Evolutionary conservation across 495 filamentous ascomycete species (phyloP), one percentile per base, ranked within the genome.

Genomic region (Penicillium mononematosum): DNA sequence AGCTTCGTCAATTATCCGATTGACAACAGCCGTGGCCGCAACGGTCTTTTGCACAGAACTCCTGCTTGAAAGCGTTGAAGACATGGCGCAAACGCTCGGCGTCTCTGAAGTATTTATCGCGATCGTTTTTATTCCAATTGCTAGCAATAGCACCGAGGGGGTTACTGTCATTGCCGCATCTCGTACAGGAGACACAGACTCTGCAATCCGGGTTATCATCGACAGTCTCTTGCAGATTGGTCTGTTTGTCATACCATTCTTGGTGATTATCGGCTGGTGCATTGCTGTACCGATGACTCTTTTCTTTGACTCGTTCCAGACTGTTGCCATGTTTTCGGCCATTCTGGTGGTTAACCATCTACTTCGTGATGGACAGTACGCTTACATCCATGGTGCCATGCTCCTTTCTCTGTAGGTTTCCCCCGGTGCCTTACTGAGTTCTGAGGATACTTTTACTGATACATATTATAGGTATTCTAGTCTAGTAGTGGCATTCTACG

Each of bases 301-400:
- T 9, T 57, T 62, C 31, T 73, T 76, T 52, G 60, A 71, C 22
- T 58, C 60, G 2, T 76, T 77, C 45, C 62, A 76, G 53, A 74
- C 62, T 2, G 62, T 65, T 5, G 55, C 66, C 3, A 64, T 75
- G 50, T 71, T 72, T 45, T 48, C 74, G 24, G 58, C 66, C 2
- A 58, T 68, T 5, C 50, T 75, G 20, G 61, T 75, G 9, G 70
- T 73, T 3, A 74, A 58, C 24, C 61, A 60, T 59, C 29, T 71
- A 39, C 56, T 91, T 16, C 67, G 87, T 53, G 86, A 90, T 60
- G 88, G 88, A 7, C 69, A 86, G 22, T 86, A 81, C 50, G 90
- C 90, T 68, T 91, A 89, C 29, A 61, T 67, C 10, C 62, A 67
- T 50, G 64, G 64, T 3, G 61, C 42, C 0, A 64, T 67, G 62